phyloP scores from a whole-genome alignment of 176 grass and related monocot genomes.

The Triticum timopheevii region DNA sequence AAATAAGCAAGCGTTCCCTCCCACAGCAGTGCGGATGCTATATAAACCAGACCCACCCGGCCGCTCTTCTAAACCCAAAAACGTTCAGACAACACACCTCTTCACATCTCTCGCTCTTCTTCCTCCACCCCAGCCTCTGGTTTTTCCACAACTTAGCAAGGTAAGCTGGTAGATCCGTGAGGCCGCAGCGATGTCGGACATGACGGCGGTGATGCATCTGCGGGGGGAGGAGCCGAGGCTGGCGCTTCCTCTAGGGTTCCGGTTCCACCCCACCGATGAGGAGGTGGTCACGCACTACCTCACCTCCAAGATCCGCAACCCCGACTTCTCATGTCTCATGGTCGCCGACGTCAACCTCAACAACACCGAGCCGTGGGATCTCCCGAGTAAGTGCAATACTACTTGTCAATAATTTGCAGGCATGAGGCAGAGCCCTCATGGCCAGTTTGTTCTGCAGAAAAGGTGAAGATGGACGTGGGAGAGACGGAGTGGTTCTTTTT shows the following conservation, averaged over 20 bases:
- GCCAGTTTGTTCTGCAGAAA: slow-evolving; percentile 27
- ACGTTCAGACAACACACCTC: not conserved
- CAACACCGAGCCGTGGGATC: slow-evolving; percentile 92
- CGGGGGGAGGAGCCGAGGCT: slow-evolving; percentile 25
- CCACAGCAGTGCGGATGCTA: not conserved
- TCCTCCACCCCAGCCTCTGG: not conserved
- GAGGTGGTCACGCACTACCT: slow-evolving; percentile 79
- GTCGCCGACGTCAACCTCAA: slow-evolving; percentile 84
- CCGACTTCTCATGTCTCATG: slow-evolving; percentile 44
- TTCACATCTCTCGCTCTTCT: too few relatives aligned
- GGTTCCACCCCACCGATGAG: slow-evolving; percentile 91
- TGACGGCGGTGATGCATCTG: slow-evolving; percentile 28
- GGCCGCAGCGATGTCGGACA: slow-evolving; percentile 20
- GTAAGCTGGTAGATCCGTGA: too few relatives aligned
- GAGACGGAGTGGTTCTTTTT: slow-evolving; percentile 94
- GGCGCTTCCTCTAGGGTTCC: slow-evolving; percentile 74
- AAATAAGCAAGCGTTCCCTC: not conserved
- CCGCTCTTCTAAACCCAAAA: slow-evolving; percentile 22
- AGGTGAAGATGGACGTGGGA: slow-evolving; percentile 59
- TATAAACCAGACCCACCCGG: not conserved
- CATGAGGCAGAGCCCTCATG: not conserved
- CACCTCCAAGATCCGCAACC: slow-evolving; percentile 41
- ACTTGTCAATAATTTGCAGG: not conserved
- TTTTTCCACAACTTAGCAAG: not conserved
- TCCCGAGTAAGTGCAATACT: slow-evolving; percentile 54